A percentile compares a stretch with the other conserved stretches of the same genome.
Conservation (phyloP, 441 rosid genomes). For the Populus hybrid region DNA sequence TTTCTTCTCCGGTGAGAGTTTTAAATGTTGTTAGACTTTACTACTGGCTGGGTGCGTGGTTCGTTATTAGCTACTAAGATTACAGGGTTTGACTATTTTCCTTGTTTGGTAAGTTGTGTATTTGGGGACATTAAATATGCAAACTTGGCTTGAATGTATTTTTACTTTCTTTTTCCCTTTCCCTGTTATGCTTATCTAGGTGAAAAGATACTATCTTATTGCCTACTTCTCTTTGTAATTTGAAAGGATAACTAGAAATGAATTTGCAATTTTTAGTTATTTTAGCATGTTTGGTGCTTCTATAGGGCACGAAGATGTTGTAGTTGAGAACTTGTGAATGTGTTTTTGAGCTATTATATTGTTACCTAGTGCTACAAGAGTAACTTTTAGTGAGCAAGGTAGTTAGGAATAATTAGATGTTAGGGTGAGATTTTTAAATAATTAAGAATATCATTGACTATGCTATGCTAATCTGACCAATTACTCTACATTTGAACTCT, state of each 20-base stretch:
- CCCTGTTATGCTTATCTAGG: not conserved
- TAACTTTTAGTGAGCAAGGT: too few species aligned
- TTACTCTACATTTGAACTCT: too few species aligned
- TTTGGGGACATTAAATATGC: not conserved
- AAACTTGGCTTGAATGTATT: not conserved
- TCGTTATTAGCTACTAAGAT: not conserved
- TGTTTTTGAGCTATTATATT: too few species aligned
- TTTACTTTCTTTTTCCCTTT: not conserved
- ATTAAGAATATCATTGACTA: too few species aligned
- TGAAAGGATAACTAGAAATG: not conserved
- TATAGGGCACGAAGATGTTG: too few species aligned
- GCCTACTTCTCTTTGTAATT: not conserved
- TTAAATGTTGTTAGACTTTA: not conserved
- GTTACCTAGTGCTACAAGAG: too few species aligned
- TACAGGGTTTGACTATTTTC: slow-evolving; percentile 3
- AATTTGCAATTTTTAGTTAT: not conserved
- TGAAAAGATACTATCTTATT: not conserved
- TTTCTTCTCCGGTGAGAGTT: not conserved
- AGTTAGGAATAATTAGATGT: too few species aligned
- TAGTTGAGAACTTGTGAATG: too few species aligned
- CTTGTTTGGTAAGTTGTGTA: not conserved
- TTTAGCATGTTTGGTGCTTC: not conserved
- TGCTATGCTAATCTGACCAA: too few species aligned
- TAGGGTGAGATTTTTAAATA: too few species aligned
- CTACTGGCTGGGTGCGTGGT: not conserved